Evolutionary conservation across 257 asterid species (phyloP).

Genomic region (Solanum pimpinellifolium): DNA sequence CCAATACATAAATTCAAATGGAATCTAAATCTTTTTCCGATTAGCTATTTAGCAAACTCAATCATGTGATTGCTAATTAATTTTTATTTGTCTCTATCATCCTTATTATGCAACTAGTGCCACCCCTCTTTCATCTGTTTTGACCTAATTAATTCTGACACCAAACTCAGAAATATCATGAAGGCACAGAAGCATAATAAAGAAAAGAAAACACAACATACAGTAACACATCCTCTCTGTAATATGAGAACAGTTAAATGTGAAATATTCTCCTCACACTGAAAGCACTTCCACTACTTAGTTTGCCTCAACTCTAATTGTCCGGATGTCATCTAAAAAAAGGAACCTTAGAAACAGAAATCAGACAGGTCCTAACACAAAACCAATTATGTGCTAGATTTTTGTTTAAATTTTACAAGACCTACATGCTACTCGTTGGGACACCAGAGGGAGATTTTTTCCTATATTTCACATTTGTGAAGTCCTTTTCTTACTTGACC

Average conservation of each 20-base stretch:
- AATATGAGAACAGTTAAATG: not conserved
- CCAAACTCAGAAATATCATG: not conserved
- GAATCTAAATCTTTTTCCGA: not conserved
- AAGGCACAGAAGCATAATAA: not conserved
- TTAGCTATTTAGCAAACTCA: not conserved
- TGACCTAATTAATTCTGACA: not conserved
- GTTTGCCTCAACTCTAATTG: not conserved
- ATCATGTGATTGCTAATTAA: not conserved
- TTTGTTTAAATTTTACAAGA: not conserved
- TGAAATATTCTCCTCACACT: not conserved
- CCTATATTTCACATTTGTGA: not conserved
- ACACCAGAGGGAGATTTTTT: not conserved
- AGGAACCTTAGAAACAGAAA: not conserved
- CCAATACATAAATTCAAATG: not conserved
- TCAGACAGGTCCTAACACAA: not conserved
- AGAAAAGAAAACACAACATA: not conserved
- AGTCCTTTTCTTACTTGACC: not conserved
- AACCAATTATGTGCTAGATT: not conserved
- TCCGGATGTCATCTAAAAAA: not conserved
- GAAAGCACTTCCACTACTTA: not conserved
- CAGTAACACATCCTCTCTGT: not conserved
- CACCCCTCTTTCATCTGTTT: not conserved
- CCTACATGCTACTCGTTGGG: not conserved
- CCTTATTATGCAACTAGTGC: not conserved
- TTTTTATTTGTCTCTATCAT: not conserved